Evolutionary conservation across 352 stramenopile species (phyloP), one percentile per base, ranked within the genome.

Genomic region (Pythium oligandrum): DNA sequence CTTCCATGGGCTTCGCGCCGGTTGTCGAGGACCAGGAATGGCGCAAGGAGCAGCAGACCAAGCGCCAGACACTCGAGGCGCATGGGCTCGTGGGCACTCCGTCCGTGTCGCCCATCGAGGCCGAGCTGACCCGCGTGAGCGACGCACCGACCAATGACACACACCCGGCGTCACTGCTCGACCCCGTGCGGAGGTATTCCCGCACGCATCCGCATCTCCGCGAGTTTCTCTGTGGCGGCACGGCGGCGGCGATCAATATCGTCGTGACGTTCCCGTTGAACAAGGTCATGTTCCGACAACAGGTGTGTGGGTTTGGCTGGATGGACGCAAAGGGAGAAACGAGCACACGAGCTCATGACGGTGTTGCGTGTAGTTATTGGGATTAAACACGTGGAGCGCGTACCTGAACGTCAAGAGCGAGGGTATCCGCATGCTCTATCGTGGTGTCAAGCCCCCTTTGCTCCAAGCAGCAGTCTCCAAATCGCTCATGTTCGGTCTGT

Each of bases 271-370:
- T 96, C 61, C 71, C 81, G 35, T 78, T 79, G 39, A 95, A 95
- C 64, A 96, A 96, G 67, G 63, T 96, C 57, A 96, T 96, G 84
- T 96, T 96, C 57, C 79, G 86, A 7, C 84, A 96, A 53, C 84
- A 95, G 80, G 85, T 88, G 17, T 0, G 17, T 26, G 17, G 17
- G 17, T 26, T 26, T 26, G 17, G 17, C 17, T 26, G 17, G 17
- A 26, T 26, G 17, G 17, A 26, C 17, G 17, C 17, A 26, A 26
- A 26, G 17, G 17, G 17, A 26, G 17, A 73, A 40, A 30, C 50
- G 39, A 38, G 17, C 33, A 30, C 35, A 55, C 38, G 17, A 42
- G n/a, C 5, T 11, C 10, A 54, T 44, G 48, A 54, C 54, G 44
- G 45, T 43, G 51, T 37, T 43, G 47, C 43, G 52, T 52, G 26